Base-by-base conservation (phyloP, 768 basidiomycete genomes). In the Tephrocybe sp. region DNA sequence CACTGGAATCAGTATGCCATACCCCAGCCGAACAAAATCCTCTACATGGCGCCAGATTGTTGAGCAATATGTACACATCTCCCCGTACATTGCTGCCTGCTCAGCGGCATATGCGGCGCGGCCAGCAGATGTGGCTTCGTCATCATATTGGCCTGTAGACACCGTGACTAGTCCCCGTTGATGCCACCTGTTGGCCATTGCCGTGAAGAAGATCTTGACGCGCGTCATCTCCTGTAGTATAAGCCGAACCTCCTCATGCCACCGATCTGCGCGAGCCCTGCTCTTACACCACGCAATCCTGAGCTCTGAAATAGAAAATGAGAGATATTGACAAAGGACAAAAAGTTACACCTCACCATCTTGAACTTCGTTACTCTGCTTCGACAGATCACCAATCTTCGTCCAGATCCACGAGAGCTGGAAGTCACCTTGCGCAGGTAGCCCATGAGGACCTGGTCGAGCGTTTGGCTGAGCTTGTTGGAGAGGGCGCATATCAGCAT, bases 361-460 rank as follows among this genome's bases (percentile, higher is more conserved):
- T 26, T 56, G 58, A 27, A 56, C 37, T 18, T 43, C 24, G 15
- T 49, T 45, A 9, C 39, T 39, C 26, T 47, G 22, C 15, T 46
- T 37, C 6, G 26, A 35, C 15, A 25, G 19, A 15, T 27, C 30
- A 11, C 58, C 58, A 28, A 57, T 19, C 26, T 19, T 11, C 22
- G 18, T 52, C 58, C 58, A 57, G 30, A 60, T 57, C 58, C 56
- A 60, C 16, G 53, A 57, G 38, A 57, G n/a, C 6, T 24, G 39
- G 15, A 36, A 34, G 19, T 35, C 13, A n/a, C 49, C 54, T 27
- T 45, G 28, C 21, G 41, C 36, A 30, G 15, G 44, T 18, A 25
- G 28, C 24, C 38, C 26, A 12, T 28, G 38, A 11, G 22, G 12
- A 26, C 16, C 44, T 16, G 43, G 31, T 27, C 28, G 34, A 18